A percentile compares a stretch with the other conserved stretches of the same genome.
These are phyloP conservation scores for Tricholoma sp. DNA, from an alignment of 768 basidiomycete genomes.

Conservation along the genomic window DNA sequence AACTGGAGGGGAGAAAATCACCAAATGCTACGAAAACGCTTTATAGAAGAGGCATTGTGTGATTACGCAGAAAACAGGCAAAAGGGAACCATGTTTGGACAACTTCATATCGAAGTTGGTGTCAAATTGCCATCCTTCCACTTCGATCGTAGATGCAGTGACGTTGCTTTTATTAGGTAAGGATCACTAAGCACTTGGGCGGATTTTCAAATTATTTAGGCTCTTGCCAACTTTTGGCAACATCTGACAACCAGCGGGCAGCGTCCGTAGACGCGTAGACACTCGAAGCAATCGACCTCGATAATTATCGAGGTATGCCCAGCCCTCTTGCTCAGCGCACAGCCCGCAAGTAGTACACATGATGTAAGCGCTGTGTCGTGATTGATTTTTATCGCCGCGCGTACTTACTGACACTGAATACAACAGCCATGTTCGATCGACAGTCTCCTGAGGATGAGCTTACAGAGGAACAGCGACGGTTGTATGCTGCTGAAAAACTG, in stretches of 20 bases:
- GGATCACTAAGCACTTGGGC: background rate
- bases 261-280: no score
- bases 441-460: slow-evolving; percentile 9
- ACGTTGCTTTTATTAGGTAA: background rate
- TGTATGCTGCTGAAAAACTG: slow-evolving; percentile 49
- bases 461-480: slow-evolving; percentile 37
- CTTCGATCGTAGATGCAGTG: background rate
- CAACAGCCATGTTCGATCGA: background rate
- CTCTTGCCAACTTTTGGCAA: no score
- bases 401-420: background rate
- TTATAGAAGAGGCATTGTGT: slow-evolving; percentile 18
- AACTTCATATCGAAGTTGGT: background rate
- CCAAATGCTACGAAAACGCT: slow-evolving; percentile 2
- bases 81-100: background rate
- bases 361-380: background rate
- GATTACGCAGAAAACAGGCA: background rate
- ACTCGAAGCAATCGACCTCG: no score
- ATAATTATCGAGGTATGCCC: no score
- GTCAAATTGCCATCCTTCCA: background rate
- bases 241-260: no score
- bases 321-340: no score
- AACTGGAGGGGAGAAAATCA: slow-evolving; percentile 1
- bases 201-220: no score
- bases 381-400: no score
- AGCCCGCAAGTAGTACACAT: background rate